Evolutionary conservation across 805 yeast species (phyloP), one percentile per base, ranked within the genome.

Genomic region (Candida silvatica): DNA sequence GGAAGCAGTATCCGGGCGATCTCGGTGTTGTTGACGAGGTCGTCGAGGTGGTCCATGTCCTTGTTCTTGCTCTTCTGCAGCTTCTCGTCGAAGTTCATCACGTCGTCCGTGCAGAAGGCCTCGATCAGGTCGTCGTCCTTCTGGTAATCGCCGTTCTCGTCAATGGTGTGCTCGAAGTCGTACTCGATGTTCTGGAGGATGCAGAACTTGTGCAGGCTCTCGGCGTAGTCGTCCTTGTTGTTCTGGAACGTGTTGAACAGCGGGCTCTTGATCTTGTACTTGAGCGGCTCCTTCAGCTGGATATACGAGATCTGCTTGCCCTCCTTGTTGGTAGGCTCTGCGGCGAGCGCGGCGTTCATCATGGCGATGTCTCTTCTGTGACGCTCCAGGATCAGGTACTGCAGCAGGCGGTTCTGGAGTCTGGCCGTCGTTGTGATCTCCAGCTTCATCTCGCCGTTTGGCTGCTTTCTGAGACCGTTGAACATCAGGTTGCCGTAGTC

Each of bases 101-200:
- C 42, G 7, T 50, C 51, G 7, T 51, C 52, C 20, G 40, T 42
- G 32, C 58, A 47, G 37, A 60, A 60, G 11, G 49, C 43, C 2
- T 43, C 47, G 7, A 58, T 34, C 22, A 58, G 39, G 34, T 52
- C 61, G 32, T 58, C 51, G 23, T 47, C 54, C 30, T 31, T 33
- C 22, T 46, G 38, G 28, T 53, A 47, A 31, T 54, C 56, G 9
- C 44, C 47, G 6, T 42, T 47, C 4, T 41, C 46, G 31, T 47
- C 52, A 15, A 55, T 31, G 1, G 23, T 34, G 27, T 48, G 44
- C 31, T 62, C 66, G 37, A 57, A 59, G 28, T 56, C 53, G 29
- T 54, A 59, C 40, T 62, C 67, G 6, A 61, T 36, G 19, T 47
- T 53, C 38, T 62, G 67, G 12, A 61, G 39, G 20, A 59, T 35